Percentiles rank a stretch among this genome's conserved stretches.
phyloP scores from a whole-genome alignment of 495 filamentous ascomycete genomes.

The Extremus antarcticus region DNA sequence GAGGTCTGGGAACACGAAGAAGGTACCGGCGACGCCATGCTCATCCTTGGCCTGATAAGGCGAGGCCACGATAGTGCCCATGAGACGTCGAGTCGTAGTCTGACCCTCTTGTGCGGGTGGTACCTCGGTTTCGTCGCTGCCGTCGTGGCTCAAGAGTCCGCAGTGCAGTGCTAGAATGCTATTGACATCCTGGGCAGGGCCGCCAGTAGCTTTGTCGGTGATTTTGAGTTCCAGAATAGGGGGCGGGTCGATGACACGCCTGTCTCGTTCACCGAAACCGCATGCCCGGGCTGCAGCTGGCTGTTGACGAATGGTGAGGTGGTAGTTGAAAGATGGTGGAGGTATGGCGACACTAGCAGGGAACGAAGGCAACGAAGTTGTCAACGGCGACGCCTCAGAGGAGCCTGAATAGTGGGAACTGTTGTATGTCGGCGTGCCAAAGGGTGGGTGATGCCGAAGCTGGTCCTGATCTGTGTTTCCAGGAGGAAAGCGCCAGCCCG shows the following conservation, averaged over 20 bases:
- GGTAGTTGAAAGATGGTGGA: constrained; percentile 24
- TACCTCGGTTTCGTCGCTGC: constrained; percentile 44
- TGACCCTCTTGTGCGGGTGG: constrained; percentile 26
- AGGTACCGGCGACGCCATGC: constrained; percentile 58
- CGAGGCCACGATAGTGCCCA: constrained; percentile 67
- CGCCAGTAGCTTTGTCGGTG: constrained; percentile 47
- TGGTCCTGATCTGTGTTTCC: not conserved
- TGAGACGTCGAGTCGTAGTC: constrained; percentile 50
- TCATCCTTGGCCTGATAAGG: constrained; percentile 62
- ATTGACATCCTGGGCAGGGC: constrained; percentile 47
- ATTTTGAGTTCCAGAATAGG: constrained; percentile 84
- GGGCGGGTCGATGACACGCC: constrained; percentile 87
- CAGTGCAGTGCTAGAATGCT: constrained; percentile 85
- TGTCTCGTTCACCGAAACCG: constrained; percentile 87
- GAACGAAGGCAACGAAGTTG: not conserved
- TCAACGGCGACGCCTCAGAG: constrained; percentile 1
- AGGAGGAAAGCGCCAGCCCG: not conserved
- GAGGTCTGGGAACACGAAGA: constrained; percentile 92
- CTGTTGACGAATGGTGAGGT: constrained; percentile 74
- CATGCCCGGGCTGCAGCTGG: constrained; percentile 83
- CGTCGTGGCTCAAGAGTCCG: constrained; percentile 51
- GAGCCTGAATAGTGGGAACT: not conserved
- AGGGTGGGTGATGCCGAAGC: constrained; percentile 1
- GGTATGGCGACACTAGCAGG: not conserved
- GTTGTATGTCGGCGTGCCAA: not conserved